Evolutionary conservation across 179 eudicot genomes (phyloP).

Genomic region (Pouteria campechiana): DNA sequence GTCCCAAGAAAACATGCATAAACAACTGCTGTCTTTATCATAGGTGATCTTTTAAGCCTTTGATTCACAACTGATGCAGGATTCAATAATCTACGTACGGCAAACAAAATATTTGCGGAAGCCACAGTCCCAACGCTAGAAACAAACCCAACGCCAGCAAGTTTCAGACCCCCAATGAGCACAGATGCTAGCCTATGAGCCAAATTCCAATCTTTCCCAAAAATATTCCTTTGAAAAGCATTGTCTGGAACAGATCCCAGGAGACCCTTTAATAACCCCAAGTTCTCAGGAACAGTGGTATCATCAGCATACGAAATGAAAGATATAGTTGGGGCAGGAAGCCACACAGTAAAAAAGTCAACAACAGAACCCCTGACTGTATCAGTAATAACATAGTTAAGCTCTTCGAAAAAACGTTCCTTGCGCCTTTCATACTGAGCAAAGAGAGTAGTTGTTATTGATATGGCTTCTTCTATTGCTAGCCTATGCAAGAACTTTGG

Average conservation of each 20-base stretch:
- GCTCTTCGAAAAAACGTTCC: slow-evolving; percentile 76
- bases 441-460: slow-evolving; percentile 70
- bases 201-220: slow-evolving; percentile 80
- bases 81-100: slow-evolving; percentile 41
- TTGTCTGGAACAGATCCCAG: slow-evolving; percentile 90
- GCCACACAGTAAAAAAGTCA: slow-evolving; percentile 97
- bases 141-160: slow-evolving; percentile 79
- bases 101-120: slow-evolving; percentile 56
- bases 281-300: slow-evolving; percentile 32
- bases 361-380: slow-evolving; percentile 73
- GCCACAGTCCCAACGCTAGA: slow-evolving; percentile 94
- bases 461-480: slow-evolving; percentile 90
- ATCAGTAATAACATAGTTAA: slow-evolving; percentile 86
- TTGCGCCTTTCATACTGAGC: slow-evolving; percentile 90
- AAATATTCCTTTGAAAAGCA: slow-evolving; percentile 79
- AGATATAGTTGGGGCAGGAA: slow-evolving; percentile 91
- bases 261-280: slow-evolving; percentile 66
- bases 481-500: slow-evolving; percentile 75
- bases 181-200: slow-evolving; percentile 78
- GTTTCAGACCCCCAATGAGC: slow-evolving; percentile 78
- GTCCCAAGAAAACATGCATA: slow-evolving; percentile 72
- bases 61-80: slow-evolving; percentile 40
- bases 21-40: slow-evolving; percentile 70
- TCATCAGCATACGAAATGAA: slow-evolving; percentile 61
- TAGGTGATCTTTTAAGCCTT: slow-evolving; percentile 67